A percentile compares a stretch with the other conserved stretches of the same genome.
Evolutionary conservation across 345 rosid species (phyloP).

Genomic region (Bruguiera gymnorhiza): DNA sequence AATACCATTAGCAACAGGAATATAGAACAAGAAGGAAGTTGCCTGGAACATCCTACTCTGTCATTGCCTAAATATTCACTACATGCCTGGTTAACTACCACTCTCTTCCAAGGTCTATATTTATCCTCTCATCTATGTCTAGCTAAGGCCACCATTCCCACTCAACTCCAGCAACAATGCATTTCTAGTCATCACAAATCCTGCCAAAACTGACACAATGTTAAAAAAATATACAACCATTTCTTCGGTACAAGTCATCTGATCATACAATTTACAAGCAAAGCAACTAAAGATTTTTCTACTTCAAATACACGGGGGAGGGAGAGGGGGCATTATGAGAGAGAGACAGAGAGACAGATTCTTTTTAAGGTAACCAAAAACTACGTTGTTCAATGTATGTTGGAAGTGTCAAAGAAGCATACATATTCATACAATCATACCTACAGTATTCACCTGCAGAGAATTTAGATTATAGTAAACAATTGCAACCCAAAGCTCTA

Average conservation of each 20-base stretch:
- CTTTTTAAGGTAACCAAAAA: constrained; percentile 9
- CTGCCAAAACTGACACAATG: not conserved
- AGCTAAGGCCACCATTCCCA: not conserved
- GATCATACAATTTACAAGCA: not conserved
- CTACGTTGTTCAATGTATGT: constrained; percentile 29
- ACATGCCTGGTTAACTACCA: not conserved
- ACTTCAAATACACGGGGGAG: too few species aligned
- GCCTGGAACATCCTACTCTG: not conserved
- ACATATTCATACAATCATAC: constrained; percentile 35
- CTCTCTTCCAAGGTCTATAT: not conserved
- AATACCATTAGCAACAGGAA: not conserved
- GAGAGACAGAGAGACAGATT: not conserved
- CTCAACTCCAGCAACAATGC: not conserved
- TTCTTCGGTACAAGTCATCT: not conserved
- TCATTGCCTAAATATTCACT: not conserved
- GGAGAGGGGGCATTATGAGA: not conserved
- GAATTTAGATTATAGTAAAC: constrained; percentile 29
- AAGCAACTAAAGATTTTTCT: not conserved
- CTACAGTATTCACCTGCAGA: constrained; percentile 58
- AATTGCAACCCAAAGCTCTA: constrained; percentile 38
- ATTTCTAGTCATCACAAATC: constrained; percentile 3
- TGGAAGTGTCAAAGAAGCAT: constrained; percentile 34
- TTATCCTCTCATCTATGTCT: constrained; percentile 1
- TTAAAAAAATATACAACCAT: too few species aligned
- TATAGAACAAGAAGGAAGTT: constrained; percentile 1